Evolutionary conservation across 1,284 basidiomycete species (phyloP), one percentile per base, ranked within the genome.

Genomic region (Melanopsichium pennsylvanicum): DNA sequence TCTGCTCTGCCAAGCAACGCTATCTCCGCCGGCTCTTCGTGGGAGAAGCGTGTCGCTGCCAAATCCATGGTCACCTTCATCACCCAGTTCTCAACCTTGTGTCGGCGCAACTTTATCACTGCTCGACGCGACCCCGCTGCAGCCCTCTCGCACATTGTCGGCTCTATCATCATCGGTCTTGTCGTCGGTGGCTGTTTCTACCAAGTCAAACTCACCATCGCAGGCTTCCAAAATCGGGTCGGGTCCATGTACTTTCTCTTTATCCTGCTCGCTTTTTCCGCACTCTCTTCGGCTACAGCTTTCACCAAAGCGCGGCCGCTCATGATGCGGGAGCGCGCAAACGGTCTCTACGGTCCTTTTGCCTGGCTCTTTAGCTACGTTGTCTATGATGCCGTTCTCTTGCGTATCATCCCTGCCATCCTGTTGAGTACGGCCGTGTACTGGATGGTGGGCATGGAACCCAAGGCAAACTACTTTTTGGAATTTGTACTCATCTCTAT

Each of bases 301-400:
- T 27, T 76, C 6, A 45, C 47, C 13, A 54, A 61, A 19, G 54
- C 46, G 16, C 49, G 73, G 2, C 41, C 64, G 15, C 59, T 75
- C 12, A 73, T 76, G 72, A 66, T 72, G 60, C 62, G 75, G n/a
- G 75, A 76, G 29, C 59, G 75, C 6, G 70, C 68, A 33, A 67
- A 69, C 31, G 70, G 70, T 1, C 49, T 73, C 11, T 76, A 76
- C 50, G 45, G 55, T 13, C 42, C 75, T 4, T 23, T 54, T 0
- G 47, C 70, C 8, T 76, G 72, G 73, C 52, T 76, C 12, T 43
- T 67, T 35, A 58, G 68, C 54, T 63, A 71, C 32, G 33, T 71
- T 2, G 38, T 60, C 5, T 76, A 70, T 55, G 75, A 76, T 37
- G 44, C 70, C 2, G 12, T 73, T 4, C 45, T 75, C 19, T 48